These are phyloP conservation scores for Salvia miltiorrhiza DNA, from an alignment of 257 asterid species.

Conservation along the genomic window DNA sequence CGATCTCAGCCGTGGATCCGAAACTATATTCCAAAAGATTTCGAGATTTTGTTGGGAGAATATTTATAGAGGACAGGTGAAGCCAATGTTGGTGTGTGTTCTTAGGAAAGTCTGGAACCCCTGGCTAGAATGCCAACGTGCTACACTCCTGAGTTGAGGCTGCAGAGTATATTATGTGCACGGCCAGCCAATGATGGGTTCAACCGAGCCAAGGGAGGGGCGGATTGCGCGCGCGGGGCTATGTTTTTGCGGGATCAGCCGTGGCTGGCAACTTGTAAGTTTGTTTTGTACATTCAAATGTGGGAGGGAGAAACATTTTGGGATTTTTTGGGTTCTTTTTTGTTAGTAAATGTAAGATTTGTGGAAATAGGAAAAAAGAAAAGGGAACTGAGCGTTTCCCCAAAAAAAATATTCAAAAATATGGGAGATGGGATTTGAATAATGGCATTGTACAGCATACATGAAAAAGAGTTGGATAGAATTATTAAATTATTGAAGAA, in stretches of 20 bases:
- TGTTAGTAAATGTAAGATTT: slow-evolving; percentile 23
- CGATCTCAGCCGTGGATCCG: slow-evolving; percentile 83
- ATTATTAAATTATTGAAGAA: slow-evolving; percentile 20
- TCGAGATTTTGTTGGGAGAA: slow-evolving; percentile 60
- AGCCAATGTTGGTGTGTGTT: not conserved
- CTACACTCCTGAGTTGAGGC: not conserved
- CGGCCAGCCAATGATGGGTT: not conserved
- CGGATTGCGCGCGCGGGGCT: not conserved
- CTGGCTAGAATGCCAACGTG: not conserved
- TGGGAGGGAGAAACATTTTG: slow-evolving; percentile 18
- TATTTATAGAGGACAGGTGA: slow-evolving; percentile 61
- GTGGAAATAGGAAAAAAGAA: slow-evolving; percentile 24
- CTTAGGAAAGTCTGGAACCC: slow-evolving; percentile 5
- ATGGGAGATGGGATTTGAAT: slow-evolving; percentile 29
- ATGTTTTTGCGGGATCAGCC: slow-evolving; percentile 23
- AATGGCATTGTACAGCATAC: slow-evolving; percentile 43
- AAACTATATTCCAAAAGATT: slow-evolving; percentile 69
- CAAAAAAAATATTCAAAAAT: slow-evolving; percentile 23
- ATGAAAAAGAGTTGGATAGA: slow-evolving; percentile 14
- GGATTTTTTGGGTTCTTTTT: slow-evolving; percentile 10
- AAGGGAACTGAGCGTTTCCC: slow-evolving; percentile 30
- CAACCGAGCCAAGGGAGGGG: not conserved
- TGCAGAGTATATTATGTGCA: not conserved
- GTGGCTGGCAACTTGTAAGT: slow-evolving; percentile 22
- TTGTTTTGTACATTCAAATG: slow-evolving; percentile 24